Percentiles rank a stretch among this genome's conserved stretches.
phyloP scores from a whole-genome alignment of 2,329 filamentous ascomycete species.

The Drechslerella dactyloides region DNA sequence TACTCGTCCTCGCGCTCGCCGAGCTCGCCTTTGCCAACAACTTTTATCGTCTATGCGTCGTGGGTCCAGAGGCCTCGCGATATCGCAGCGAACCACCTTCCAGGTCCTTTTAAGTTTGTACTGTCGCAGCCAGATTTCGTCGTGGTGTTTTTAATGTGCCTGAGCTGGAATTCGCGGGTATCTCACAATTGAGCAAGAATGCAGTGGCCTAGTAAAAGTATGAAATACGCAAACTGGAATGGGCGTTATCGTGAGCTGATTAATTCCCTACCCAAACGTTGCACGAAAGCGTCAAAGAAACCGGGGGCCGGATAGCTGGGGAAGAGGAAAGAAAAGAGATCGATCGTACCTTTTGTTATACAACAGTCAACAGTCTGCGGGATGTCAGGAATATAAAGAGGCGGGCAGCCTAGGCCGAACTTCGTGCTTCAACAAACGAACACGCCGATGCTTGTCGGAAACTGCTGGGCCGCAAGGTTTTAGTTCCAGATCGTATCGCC shows the following conservation, averaged over 20 bases:
- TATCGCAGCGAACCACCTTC: constrained; percentile 1
- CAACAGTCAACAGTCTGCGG: constrained; percentile 8
- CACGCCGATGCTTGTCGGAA: constrained; percentile 41
- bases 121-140: constrained; percentile 7
- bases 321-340: constrained; percentile 11
- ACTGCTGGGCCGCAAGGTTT: constrained; percentile 8
- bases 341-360: constrained; percentile 43
- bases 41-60: not conserved
- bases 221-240: constrained; percentile 9
- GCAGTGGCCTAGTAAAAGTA: not conserved
- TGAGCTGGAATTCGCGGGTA: constrained; percentile 45
- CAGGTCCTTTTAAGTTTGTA: constrained; percentile 9
- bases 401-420: constrained; percentile 21
- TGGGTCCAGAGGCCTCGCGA: constrained; percentile 11
- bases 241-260: constrained; percentile 38
- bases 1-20: no score
- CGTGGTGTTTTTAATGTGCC: not conserved
- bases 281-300: constrained; percentile 6
- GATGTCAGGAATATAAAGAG: constrained; percentile 10
- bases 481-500: constrained; percentile 9
- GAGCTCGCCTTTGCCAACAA: no score
- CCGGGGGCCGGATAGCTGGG: not conserved
- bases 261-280: constrained; percentile 6
- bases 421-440: constrained; percentile 29
- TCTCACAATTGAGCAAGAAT: constrained; percentile 39